phyloP scores from a whole-genome alignment of 257 asterid species.

The Ocimum tenuiflorum region DNA sequence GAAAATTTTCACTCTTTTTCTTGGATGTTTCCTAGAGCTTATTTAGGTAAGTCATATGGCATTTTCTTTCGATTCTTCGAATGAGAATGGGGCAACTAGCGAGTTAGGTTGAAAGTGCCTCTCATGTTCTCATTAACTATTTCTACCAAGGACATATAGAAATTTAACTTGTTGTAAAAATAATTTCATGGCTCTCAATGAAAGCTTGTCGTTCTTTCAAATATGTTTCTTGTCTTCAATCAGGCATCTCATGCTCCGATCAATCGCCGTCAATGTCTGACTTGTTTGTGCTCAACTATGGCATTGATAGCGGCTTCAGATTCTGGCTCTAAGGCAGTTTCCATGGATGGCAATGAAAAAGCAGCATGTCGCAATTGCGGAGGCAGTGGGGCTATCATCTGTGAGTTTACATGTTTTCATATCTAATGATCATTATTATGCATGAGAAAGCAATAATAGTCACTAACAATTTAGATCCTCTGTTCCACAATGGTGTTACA shows the following conservation, averaged over 20 bases:
- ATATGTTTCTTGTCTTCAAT: conserved; percentile 8
- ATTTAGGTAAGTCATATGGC: background rate
- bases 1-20: no score
- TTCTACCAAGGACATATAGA: no score
- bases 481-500: no score
- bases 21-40: no score
- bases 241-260: conserved; percentile 40
- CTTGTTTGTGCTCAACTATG: conserved; percentile 65
- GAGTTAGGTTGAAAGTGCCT: background rate
- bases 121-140: no score
- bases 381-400: conserved; percentile 89
- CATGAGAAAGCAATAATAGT: background rate
- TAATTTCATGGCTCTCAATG: background rate
- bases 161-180: background rate
- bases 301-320: conserved; percentile 38
- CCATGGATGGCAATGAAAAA: conserved; percentile 57
- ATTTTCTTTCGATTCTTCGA: background rate
- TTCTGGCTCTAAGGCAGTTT: conserved; percentile 43
- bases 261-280: conserved; percentile 69
- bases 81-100: background rate
- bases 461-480: no score
- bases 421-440: background rate
- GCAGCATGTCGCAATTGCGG: conserved; percentile 77
- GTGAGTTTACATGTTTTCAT: conserved; percentile 37
- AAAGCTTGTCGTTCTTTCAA: background rate